A percentile compares a stretch with the other conserved stretches of the same genome.
phyloP scores from a whole-genome alignment of 2,329 filamentous ascomycete species.

The Geosmithia putterillii region DNA sequence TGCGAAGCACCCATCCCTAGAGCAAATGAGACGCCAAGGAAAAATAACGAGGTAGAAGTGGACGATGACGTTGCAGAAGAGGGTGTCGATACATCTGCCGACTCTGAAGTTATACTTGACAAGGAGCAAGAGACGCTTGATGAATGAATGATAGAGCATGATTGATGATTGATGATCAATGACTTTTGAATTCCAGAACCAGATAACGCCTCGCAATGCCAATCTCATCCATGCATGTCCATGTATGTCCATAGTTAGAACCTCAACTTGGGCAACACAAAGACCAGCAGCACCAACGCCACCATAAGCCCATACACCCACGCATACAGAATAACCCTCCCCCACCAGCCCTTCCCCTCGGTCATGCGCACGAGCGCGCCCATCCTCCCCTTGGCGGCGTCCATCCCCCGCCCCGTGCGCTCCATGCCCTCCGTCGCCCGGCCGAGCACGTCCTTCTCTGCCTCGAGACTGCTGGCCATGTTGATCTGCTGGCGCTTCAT shows the following conservation, averaged over 20 bases:
- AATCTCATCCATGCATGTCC: neutral
- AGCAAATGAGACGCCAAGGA: no score
- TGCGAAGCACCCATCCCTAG: no score
- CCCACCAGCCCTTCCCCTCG: constrained; percentile 82
- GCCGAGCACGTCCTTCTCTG: constrained; percentile 58
- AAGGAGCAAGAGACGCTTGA: no score
- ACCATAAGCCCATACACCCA: constrained; percentile 77
- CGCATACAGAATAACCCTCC: constrained; percentile 69
- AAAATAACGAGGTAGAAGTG: no score
- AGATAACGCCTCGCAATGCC: no score
- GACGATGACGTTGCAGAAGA: neutral
- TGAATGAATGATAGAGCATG: neutral
- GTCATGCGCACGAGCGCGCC: constrained; percentile 65
- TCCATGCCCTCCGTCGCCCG: constrained; percentile 65
- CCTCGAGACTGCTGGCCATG: constrained; percentile 60
- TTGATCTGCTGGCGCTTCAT: constrained; percentile 64
- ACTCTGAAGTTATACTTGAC: no score
- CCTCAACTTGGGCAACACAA: constrained; percentile 75
- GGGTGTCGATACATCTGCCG: neutral
- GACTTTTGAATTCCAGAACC: no score
- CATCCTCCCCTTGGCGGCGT: constrained; percentile 66
- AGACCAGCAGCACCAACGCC: constrained; percentile 66
- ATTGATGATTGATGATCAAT: no score
- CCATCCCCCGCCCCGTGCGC: constrained; percentile 63
- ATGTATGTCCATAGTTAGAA: no score